These are phyloP conservation scores for Exobasidium rhododendri DNA, from an alignment of 1,284 basidiomycete genomes.

Conservation along the genomic window DNA sequence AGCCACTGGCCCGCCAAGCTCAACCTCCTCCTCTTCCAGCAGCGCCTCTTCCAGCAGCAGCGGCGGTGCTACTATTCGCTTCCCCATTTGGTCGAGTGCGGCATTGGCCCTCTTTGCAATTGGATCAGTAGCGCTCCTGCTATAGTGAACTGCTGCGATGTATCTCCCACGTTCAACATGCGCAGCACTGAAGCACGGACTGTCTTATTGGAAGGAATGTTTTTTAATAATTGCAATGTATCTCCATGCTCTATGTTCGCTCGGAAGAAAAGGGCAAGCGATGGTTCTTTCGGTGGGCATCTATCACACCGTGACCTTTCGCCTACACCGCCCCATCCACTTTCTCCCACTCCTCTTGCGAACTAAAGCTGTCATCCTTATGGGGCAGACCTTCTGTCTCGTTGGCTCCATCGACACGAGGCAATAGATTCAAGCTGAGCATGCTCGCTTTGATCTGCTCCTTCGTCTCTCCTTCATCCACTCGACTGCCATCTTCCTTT, in stretches of 20 bases:
- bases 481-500: not conserved
- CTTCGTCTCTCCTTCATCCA: not conserved
- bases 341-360: slow-evolving; percentile 35
- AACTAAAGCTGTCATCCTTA: slow-evolving; percentile 6
- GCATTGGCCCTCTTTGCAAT: too few species aligned
- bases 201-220: too few species aligned
- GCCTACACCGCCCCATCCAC: slow-evolving; percentile 18
- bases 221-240: too few species aligned
- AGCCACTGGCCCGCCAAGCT: not conserved
- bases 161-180: too few species aligned
- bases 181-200: too few species aligned
- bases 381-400: not conserved
- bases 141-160: too few species aligned
- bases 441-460: slow-evolving; percentile 20
- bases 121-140: too few species aligned
- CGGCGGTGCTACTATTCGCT: not conserved
- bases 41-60: not conserved
- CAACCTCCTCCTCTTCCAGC: not conserved
- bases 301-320: too few species aligned
- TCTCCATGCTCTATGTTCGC: too few species aligned
- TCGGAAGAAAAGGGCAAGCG: too few species aligned
- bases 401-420: slow-evolving; percentile 18
- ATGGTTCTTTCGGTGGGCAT: too few species aligned
- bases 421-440: slow-evolving; percentile 22
- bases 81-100: not conserved